Conservation (phyloP, 2,329 filamentous ascomycete species). For the Talaromyces atroroseus region DNA sequence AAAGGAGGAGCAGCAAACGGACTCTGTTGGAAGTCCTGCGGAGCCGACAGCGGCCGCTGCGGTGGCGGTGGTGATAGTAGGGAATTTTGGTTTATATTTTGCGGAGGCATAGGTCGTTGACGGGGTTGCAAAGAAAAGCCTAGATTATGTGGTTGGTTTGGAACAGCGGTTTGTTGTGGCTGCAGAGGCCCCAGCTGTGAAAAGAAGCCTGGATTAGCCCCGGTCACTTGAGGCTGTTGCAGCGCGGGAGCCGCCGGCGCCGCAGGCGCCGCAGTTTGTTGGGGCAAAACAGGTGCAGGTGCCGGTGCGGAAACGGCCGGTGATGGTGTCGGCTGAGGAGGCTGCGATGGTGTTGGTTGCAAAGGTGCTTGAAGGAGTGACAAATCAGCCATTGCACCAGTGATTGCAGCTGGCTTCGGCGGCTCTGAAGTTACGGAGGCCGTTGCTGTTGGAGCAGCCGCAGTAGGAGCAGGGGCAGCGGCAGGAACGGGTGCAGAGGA, state of each 20-base stretch:
- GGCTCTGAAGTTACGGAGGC: conserved; percentile 30
- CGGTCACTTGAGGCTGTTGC: conserved; percentile 33
- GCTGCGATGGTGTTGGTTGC: conserved; percentile 46
- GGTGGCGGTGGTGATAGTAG: conserved; percentile 76
- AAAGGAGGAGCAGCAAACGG: conserved; percentile 68
- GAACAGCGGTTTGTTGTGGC: conserved; percentile 22
- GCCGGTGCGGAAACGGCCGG: conserved; percentile 36
- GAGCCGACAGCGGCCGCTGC: conserved; percentile 76
- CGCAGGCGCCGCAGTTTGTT: conserved; percentile 37
- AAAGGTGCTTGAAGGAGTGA: conserved; percentile 58
- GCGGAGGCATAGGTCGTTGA: conserved; percentile 67
- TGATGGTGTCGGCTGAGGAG: conserved; percentile 34
- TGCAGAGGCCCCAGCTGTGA: conserved; percentile 19
- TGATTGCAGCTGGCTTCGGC: conserved; percentile 53
- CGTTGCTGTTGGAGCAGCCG: conserved; percentile 31
- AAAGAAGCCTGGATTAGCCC: conserved; percentile 15
- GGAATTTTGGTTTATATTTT: conserved; percentile 54
- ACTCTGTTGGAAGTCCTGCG: conserved; percentile 70
- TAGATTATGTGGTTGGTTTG: conserved; percentile 6
- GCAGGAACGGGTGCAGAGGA: conserved; percentile 24
- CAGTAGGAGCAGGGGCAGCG: conserved; percentile 24
- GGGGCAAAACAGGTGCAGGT: conserved; percentile 35
- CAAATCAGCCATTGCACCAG: conserved; percentile 65
- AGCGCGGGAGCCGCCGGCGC: conserved; percentile 42
- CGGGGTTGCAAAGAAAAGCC: conserved; percentile 43